Evolutionary conservation across 345 rosid genomes (phyloP).

Genomic region (Gossypium raimondii): DNA sequence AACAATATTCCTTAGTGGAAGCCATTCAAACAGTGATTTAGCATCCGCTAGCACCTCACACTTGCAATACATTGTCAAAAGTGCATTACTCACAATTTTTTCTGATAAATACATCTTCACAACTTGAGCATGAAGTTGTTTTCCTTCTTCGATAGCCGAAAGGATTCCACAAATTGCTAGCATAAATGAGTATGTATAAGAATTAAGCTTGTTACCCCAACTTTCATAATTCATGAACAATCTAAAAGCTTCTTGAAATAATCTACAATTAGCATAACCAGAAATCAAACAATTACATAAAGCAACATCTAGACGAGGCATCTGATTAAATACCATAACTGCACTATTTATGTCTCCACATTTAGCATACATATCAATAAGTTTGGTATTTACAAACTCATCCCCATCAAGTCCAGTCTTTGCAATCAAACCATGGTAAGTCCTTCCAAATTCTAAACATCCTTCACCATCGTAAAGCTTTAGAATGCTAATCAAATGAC

Average conservation of each 20-base stretch:
- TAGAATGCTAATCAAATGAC: constrained; percentile 11
- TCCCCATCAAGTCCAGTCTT: constrained; percentile 19
- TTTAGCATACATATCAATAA: constrained; percentile 29
- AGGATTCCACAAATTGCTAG: constrained; percentile 18
- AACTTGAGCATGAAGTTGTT: constrained; percentile 25
- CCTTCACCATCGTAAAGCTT: constrained; percentile 15
- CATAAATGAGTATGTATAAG: constrained; percentile 19
- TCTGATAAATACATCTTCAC: constrained; percentile 24
- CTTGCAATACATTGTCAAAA: constrained; percentile 27
- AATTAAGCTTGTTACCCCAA: constrained; percentile 17
- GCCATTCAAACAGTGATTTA: constrained; percentile 20
- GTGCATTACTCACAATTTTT: constrained; percentile 23
- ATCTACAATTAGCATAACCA: constrained; percentile 12
- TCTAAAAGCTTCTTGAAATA: constrained; percentile 26
- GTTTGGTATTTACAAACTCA: constrained; percentile 28
- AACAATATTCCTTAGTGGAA: constrained; percentile 18
- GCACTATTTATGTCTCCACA: constrained; percentile 24
- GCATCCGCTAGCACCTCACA: constrained; percentile 20
- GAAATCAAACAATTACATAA: constrained; percentile 21
- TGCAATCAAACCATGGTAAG: constrained; percentile 18
- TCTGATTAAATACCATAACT: constrained; percentile 9
- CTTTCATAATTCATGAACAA: constrained; percentile 21
- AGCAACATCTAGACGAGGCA: constrained; percentile 19
- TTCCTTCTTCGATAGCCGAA: constrained; percentile 18
- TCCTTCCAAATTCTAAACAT: constrained; percentile 21